Percentiles rank a stretch among this genome's conserved stretches.
These are phyloP conservation scores for Scheffersomyces quercinus DNA, from an alignment of 1,139 yeast genomes.

Conservation along the genomic window DNA sequence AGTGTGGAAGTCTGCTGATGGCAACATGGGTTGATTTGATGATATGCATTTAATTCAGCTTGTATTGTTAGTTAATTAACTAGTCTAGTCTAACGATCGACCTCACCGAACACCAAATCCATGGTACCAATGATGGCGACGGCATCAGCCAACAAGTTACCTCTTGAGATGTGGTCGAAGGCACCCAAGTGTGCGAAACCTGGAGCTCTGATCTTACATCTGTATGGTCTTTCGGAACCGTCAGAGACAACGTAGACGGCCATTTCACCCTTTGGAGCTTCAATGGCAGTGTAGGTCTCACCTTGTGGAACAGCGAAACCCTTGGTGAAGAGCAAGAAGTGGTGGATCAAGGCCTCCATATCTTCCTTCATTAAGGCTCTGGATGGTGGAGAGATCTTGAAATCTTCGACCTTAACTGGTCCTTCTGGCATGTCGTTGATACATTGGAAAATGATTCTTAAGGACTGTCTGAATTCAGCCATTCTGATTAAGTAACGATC, in stretches of 20 bases:
- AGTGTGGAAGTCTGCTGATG: too few relatives aligned
- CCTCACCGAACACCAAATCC: constrained; percentile 95
- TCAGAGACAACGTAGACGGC: constrained; percentile 88
- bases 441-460: constrained; percentile 88
- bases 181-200: constrained; percentile 91
- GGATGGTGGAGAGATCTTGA: constrained; percentile 82
- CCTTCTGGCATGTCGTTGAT: constrained; percentile 92
- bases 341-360: constrained; percentile 91
- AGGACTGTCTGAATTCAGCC: constrained; percentile 90
- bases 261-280: constrained; percentile 97
- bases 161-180: constrained; percentile 81
- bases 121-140: constrained; percentile 93
- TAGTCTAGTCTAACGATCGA: constrained; percentile 61
- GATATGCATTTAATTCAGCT: too few relatives aligned
- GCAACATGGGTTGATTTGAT: too few relatives aligned
- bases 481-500: constrained; percentile 86
- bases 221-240: constrained; percentile 87
- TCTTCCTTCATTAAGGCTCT: constrained; percentile 84
- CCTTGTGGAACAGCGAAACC: constrained; percentile 90
- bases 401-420: constrained; percentile 89
- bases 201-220: constrained; percentile 92
- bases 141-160: constrained; percentile 87
- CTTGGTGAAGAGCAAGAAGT: constrained; percentile 82
- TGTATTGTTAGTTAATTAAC: too few relatives aligned
- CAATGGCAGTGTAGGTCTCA: constrained; percentile 88